Evolutionary conservation across 2,329 filamentous ascomycete genomes (phyloP).

Genomic region (Septoria petroselini): DNA sequence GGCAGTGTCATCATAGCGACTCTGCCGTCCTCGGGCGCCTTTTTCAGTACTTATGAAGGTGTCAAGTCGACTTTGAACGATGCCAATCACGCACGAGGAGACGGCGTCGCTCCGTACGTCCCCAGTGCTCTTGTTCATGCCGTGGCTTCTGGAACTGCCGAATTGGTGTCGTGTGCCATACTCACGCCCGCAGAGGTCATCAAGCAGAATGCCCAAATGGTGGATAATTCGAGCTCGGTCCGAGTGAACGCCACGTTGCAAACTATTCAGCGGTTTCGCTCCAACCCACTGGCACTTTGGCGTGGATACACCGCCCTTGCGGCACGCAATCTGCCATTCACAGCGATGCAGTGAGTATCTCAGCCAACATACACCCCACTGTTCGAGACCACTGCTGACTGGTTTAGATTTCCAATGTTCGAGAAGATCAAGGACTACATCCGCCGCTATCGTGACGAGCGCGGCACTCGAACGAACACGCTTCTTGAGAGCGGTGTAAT

Average conservation of each 20-base stretch:
- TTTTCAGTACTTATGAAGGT: conserved; percentile 86
- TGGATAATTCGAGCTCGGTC: conserved; percentile 46
- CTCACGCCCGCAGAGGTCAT: conserved; percentile 86
- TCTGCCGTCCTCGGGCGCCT: conserved; percentile 81
- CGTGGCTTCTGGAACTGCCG: conserved; percentile 69
- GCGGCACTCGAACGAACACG: conserved; percentile 39
- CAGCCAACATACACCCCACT: too few relatives aligned
- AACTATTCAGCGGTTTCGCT: conserved; percentile 56
- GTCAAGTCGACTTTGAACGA: conserved; percentile 62
- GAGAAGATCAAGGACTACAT: conserved; percentile 64
- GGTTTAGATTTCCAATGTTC: conserved; percentile 83
- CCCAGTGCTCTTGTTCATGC: conserved; percentile 70
- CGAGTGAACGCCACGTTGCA: conserved; percentile 52
- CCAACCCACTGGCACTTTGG: conserved; percentile 53
- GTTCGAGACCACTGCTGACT: too few relatives aligned
- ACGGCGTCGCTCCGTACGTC: conserved; percentile 43
- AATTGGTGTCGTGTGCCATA: conserved; percentile 81
- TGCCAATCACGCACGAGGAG: conserved; percentile 46
- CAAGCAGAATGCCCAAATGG: conserved; percentile 91
- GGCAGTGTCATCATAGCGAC: conserved; percentile 82
- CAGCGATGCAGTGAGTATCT: conserved; percentile 82
- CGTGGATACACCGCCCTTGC: conserved; percentile 77
- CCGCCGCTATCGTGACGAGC: conserved; percentile 44
- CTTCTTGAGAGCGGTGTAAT: conserved; percentile 66
- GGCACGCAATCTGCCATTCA: conserved; percentile 81